phyloP scores from a whole-genome alignment of 345 rosid genomes.

The Mercurialis annua region DNA sequence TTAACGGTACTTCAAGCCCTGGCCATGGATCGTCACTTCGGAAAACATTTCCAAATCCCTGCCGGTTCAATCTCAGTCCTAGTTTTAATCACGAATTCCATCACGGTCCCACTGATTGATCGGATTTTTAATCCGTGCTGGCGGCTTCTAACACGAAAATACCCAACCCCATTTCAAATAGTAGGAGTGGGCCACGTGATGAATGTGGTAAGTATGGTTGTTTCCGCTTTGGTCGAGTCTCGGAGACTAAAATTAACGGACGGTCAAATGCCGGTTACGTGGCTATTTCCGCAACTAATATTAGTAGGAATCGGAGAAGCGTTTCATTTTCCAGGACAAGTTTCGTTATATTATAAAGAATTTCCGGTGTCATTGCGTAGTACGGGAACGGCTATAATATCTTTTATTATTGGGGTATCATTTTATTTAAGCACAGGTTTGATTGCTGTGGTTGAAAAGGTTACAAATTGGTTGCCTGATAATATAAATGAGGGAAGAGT shows the following conservation, averaged over 20 bases:
- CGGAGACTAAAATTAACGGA: slow-evolving; percentile 30
- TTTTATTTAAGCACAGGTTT: slow-evolving; percentile 39
- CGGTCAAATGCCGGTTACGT: slow-evolving; percentile 38
- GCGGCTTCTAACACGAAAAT: slow-evolving; percentile 27
- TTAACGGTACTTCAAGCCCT: slow-evolving; percentile 48
- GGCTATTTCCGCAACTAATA: slow-evolving; percentile 45
- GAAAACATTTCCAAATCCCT: slow-evolving; percentile 45
- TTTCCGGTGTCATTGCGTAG: slow-evolving; percentile 37
- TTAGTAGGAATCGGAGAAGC: slow-evolving; percentile 48
- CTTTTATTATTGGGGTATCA: slow-evolving; percentile 33
- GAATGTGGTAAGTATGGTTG: slow-evolving; percentile 29
- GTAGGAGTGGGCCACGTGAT: slow-evolving; percentile 47
- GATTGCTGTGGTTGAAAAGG: slow-evolving; percentile 29
- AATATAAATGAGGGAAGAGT: slow-evolving; percentile 42
- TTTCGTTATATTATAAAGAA: slow-evolving; percentile 42
- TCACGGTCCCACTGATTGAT: slow-evolving; percentile 31
- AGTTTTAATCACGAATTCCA: slow-evolving; percentile 19
- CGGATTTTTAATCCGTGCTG: slow-evolving; percentile 30
- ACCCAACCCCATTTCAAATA: slow-evolving; percentile 33
- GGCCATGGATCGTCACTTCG: slow-evolving; percentile 39
- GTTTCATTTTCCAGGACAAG: slow-evolving; percentile 44
- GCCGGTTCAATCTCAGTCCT: slow-evolving; percentile 43
- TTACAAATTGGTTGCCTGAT: slow-evolving; percentile 47
- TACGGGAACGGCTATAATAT: slow-evolving; percentile 44
- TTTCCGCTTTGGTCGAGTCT: slow-evolving; percentile 42